A percentile compares a stretch with the other conserved stretches of the same genome.
Evolutionary conservation across 306 rosid species (phyloP).

Genomic region (Vigna angularis): DNA sequence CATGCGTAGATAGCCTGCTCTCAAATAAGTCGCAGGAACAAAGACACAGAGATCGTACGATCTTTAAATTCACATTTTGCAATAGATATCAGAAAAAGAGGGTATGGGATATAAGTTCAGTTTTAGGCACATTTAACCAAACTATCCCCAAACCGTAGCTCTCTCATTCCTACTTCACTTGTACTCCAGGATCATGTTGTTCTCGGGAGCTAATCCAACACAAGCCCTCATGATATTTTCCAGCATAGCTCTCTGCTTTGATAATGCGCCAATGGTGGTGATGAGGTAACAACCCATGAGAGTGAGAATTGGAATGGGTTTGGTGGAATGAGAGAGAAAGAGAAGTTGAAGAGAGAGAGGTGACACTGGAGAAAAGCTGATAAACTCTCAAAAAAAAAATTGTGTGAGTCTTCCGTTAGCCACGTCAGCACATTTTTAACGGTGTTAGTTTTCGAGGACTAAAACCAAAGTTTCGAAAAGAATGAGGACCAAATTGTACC

Average conservation of each 20-base stretch:
- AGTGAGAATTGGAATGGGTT: too few relatives aligned
- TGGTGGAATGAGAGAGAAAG: too few relatives aligned
- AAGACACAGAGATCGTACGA: not conserved
- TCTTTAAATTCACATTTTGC: conserved; percentile 12
- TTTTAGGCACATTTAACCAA: conserved; percentile 19
- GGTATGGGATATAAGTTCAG: not conserved
- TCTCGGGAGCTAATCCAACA: conserved; percentile 98
- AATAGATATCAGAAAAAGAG: conserved; percentile 9
- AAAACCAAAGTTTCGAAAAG: too few relatives aligned
- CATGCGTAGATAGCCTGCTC: conserved; percentile 48
- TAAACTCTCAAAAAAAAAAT: too few relatives aligned
- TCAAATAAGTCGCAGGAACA: conserved; percentile 48
- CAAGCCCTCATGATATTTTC: conserved; percentile 95
- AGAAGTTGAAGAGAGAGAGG: too few relatives aligned
- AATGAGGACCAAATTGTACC: too few relatives aligned
- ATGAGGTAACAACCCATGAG: too few relatives aligned
- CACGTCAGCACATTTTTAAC: too few relatives aligned
- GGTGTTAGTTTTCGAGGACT: too few relatives aligned
- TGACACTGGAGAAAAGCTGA: too few relatives aligned
- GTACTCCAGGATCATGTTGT: conserved; percentile 97
- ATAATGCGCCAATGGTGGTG: too few relatives aligned
- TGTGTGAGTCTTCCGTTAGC: too few relatives aligned
- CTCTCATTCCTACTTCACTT: conserved; percentile 59
- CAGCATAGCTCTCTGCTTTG: conserved; percentile 97
- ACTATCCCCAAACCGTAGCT: conserved; percentile 21